Base-by-base conservation (phyloP, 768 basidiomycete genomes). In the Suillus tomentosus region DNA sequence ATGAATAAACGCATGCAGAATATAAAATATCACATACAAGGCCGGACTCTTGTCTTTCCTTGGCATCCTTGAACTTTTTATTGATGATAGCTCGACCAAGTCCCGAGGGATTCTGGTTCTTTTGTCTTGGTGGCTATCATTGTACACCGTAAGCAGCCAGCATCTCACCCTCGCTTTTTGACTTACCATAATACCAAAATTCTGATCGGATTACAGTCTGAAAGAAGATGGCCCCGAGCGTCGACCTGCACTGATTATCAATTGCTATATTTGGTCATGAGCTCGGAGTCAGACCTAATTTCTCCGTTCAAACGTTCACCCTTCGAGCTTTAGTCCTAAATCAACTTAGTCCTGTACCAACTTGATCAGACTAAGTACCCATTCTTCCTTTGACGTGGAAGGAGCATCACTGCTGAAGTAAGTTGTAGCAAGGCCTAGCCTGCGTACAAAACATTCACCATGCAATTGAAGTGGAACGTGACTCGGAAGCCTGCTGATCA, bases 71-170 rank as follows among this genome's bases (percentile, higher is more conserved):
- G 19, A 85, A 85, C 78, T 91, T 89, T 68, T 87, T 88, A 71
- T 99, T 99, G 73, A 98, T 97, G 73, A 99, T 94, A 34, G 97
- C 96, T 65, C 94, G 85, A 40, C 97, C 97, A 34, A 99, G 82
- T 15, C 97, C 97, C 66, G 89, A 90, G 0, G 88, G 81, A 73
- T 92, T 92, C 19, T 72, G 81, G 69, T 87, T 84, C 73, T 80
- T 84, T 48, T 81, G 76, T 76, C 83, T 90, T 31, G 84, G 81
- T 66, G 88, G 79, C 87, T 88, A 47, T 22, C 9, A n/a, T 37
- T 54, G 27, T 17, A n/a, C 24, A 19, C 24, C 17, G 27, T 58
- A 13, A 58, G 27, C 24, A 42, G 15, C 19, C 13, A 31, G 40
- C 17, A 19, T 58, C 19, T 42, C 15, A 11, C 24, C 31, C 17